These are phyloP conservation scores for Debaryomycetaceae sp. DNA, from an alignment of 1,139 yeast species.

Conservation along the genomic window DNA sequence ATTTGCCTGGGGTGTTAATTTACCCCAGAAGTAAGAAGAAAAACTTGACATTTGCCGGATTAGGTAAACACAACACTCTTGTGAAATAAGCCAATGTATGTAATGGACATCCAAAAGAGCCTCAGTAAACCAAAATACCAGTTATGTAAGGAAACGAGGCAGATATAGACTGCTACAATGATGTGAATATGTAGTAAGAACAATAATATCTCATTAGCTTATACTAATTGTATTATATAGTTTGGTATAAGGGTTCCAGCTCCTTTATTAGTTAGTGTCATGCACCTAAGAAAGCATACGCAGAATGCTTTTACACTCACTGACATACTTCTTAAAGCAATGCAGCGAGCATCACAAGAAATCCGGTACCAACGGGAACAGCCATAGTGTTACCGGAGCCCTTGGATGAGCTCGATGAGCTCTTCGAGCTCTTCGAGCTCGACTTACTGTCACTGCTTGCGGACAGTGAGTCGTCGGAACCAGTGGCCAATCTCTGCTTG, in stretches of 20 bases:
- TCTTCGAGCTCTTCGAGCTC: not conserved
- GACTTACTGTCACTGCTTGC: not conserved
- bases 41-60: not conserved
- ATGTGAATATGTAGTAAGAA: not conserved
- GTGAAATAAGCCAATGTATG: not conserved
- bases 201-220: not conserved
- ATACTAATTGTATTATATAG: not conserved
- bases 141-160: too few relatives aligned
- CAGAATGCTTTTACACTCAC: not conserved
- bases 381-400: constrained; percentile 14
- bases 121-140: not conserved
- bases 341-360: constrained; percentile 36
- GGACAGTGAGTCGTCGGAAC: constrained; percentile 1
- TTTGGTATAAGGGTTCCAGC: not conserved
- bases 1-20: too few relatives aligned
- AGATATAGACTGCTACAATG: too few relatives aligned
- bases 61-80: not conserved
- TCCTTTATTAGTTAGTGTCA: not conserved
- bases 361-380: constrained; percentile 33
- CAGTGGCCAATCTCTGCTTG: constrained; percentile 13
- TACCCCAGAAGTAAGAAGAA: not conserved
- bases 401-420: constrained; percentile 4
- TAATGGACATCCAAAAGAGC: not conserved
- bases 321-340: constrained; percentile 20
- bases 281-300: not conserved